A percentile compares a stretch with the other conserved stretches of the same genome.
Evolutionary conservation across 176 grass and related monocot species (phyloP).

Genomic region (Secale cereale): DNA sequence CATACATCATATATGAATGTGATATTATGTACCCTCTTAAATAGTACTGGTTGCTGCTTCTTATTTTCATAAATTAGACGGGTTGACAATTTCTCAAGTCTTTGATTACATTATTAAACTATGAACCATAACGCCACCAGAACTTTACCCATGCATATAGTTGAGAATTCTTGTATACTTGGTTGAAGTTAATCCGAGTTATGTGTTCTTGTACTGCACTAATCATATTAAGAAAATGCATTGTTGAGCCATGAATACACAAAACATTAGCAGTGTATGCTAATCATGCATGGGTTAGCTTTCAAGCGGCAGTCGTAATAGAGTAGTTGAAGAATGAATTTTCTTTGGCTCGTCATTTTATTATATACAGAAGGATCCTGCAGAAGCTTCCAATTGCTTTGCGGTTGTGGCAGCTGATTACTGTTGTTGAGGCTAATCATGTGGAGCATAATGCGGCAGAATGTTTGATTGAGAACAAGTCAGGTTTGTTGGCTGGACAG

Average conservation of each 20-base stretch:
- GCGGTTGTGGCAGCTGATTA: background rate
- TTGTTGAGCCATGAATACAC: background rate
- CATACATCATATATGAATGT: too few species aligned
- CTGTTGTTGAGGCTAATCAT: background rate
- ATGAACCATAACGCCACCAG: background rate
- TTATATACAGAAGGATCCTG: background rate
- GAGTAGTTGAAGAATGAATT: background rate
- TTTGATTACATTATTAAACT: background rate
- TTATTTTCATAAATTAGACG: background rate
- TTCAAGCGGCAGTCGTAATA: background rate
- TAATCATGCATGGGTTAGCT: background rate
- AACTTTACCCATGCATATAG: too few species aligned
- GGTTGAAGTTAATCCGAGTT: too few species aligned
- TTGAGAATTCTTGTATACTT: too few species aligned
- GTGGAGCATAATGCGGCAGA: background rate
- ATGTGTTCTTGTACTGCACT: too few species aligned
- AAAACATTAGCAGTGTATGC: background rate
- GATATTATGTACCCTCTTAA: background rate
- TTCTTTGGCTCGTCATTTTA: background rate
- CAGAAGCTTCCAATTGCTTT: slow-evolving; percentile 20
- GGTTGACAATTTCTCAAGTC: background rate
- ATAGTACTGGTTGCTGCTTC: background rate
- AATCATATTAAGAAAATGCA: background rate
- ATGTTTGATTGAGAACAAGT: background rate
- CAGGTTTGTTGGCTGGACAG: background rate